These are phyloP conservation scores for Tricholoma flavovirens DNA, from an alignment of 768 basidiomycete species.

Conservation along the genomic window DNA sequence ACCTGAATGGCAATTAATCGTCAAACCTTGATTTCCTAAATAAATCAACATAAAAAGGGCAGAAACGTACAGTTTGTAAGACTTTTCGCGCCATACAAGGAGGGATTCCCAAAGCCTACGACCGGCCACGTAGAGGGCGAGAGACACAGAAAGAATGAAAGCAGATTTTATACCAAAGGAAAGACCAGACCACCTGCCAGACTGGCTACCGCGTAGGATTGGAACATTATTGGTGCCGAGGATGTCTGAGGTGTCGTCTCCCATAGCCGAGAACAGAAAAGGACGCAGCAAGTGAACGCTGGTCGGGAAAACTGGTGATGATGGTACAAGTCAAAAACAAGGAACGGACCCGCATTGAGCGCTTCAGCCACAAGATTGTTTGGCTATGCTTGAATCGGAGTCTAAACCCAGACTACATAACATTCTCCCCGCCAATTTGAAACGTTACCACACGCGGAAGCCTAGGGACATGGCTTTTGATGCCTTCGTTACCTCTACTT, in stretches of 20 bases:
- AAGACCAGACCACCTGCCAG: conserved; percentile 29
- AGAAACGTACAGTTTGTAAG: conserved; percentile 54
- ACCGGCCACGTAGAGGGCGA: conserved; percentile 31
- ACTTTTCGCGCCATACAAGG: conserved; percentile 55
- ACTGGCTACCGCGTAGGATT: conserved; percentile 21
- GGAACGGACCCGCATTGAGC: conserved; percentile 13
- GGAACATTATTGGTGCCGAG: conserved; percentile 53
- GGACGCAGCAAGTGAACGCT: conserved; percentile 23
- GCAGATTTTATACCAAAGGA: conserved; percentile 35
- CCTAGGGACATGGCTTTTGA: conserved; percentile 68
- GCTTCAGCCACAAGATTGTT: conserved; percentile 28
- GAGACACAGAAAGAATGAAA: conserved; percentile 30
- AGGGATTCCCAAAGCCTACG: conserved; percentile 40
- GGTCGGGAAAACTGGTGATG: conserved; percentile 26
- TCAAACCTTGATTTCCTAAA: conserved; percentile 9
- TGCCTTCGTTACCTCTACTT: conserved; percentile 80
- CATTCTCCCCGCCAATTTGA: too few species aligned
- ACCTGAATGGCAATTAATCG: conserved; percentile 32
- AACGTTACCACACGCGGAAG: conserved; percentile 55
- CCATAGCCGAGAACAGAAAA: conserved; percentile 39
- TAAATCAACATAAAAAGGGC: too few species aligned
- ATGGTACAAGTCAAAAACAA: conserved; percentile 30
- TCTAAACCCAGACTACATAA: conserved; percentile 12
- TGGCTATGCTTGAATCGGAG: conserved; percentile 26
- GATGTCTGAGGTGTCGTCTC: conserved; percentile 66